Base-by-base conservation (phyloP, 495 filamentous ascomycete genomes). In the Clohesyomyces aquaticus region DNA sequence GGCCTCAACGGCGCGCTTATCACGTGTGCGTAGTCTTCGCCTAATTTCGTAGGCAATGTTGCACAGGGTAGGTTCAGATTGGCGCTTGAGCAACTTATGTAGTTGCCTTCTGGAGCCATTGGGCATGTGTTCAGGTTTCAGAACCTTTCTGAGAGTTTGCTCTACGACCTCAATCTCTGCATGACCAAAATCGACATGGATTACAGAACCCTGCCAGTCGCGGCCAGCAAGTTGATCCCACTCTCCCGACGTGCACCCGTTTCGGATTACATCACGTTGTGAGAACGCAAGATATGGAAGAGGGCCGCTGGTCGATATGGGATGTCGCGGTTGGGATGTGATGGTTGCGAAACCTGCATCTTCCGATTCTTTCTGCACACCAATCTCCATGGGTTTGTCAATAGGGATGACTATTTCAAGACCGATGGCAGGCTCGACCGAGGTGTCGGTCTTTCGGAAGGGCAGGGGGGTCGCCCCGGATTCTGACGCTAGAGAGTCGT, bases 121-220 rank as follows among this genome's bases (percentile, higher is more conserved):
- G 22, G 16, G 50, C 25, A 4, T 25, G 1, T 29, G 21, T 9
- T 11, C 18, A 10, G 48, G 10, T 12, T 19, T 9, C 19, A 66
- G 10, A 29, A 63, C 21, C 18, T 48, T 48, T 6, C 10, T 11
- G 9, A 62, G 49, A 1, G n/a, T 45, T 35, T 18, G 25, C 42
- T 67, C 55, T 14, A 68, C 59, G 9, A 58, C 29, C 14, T 53
- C 53, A 29, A 68, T 22, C 45, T 71, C 69, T 8, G 29, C 54
- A 9, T 35, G 8, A 22, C 26, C 28, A 47, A 71, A 71, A 52
- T 71, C 69, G 16, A 71, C 65, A 38, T 71, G 69, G 22, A 71
- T n/a, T 12, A 63, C 27, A 23, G 55, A 45, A 4, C 65, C 57
- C 42, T 59, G 50, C 69, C 69, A 71, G 11, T 54, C 43, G 0